Percentiles rank a stretch among this genome's conserved stretches.
Evolutionary conservation across 2,329 filamentous ascomycete species (phyloP).

Genomic region (Fragosphaeria purpurea): DNA sequence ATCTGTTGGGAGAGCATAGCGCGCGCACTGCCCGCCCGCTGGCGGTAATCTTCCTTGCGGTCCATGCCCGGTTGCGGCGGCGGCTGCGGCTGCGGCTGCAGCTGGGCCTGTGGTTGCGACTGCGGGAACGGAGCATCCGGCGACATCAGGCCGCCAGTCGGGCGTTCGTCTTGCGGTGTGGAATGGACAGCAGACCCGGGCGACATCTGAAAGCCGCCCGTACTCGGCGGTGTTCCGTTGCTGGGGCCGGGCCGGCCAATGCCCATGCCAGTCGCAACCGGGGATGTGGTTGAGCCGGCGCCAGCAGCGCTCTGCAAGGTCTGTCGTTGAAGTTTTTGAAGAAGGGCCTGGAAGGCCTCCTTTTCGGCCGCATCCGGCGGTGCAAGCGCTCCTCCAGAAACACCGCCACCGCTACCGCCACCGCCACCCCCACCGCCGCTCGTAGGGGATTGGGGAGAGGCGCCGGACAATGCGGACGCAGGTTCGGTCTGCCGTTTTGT

Average conservation of each 20-base stretch:
- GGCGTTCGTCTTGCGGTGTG: slow-evolving; percentile 17
- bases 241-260: background rate
- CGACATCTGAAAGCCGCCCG: slow-evolving; percentile 11
- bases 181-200: background rate
- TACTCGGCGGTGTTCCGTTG: slow-evolving; percentile 5
- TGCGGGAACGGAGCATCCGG: slow-evolving; percentile 30
- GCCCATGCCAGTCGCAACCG: background rate
- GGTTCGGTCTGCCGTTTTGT: slow-evolving; percentile 39
- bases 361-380: slow-evolving; percentile 55
- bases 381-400: background rate
- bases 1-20: slow-evolving; percentile 35
- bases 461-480: slow-evolving; percentile 30
- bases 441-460: slow-evolving; percentile 16
- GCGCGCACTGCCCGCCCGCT: too few species aligned
- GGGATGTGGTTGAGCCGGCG: slow-evolving; percentile 2
- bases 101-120: slow-evolving; percentile 24
- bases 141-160: slow-evolving; percentile 32
- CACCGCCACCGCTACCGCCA: background rate
- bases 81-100: slow-evolving; percentile 15
- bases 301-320: slow-evolving; percentile 22
- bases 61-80: slow-evolving; percentile 28
- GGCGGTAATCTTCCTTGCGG: slow-evolving; percentile 32
- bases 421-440: slow-evolving; percentile 17
- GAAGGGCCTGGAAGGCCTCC: slow-evolving; percentile 72
- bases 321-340: slow-evolving; percentile 68